Evolutionary conservation across 2,329 filamentous ascomycete genomes (phyloP), one percentile per base, ranked within the genome.

Genomic region (Trichoderma hamatum): DNA sequence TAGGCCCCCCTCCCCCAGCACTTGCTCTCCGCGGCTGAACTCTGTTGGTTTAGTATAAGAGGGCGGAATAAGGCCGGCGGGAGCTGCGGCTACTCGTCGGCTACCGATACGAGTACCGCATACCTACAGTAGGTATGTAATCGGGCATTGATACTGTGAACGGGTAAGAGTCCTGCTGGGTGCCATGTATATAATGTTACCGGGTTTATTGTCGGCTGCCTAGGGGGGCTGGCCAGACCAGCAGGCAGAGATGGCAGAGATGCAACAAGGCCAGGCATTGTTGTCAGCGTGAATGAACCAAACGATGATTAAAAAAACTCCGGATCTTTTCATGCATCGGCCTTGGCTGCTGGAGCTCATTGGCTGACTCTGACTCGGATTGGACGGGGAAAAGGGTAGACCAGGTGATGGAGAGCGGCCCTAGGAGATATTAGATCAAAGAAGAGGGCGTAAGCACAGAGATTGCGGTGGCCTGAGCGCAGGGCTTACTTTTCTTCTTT

Each of bases 381-480:
- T 43, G 24, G 26, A 43, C 62, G 62, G 62, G 62, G 28, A 19
- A 30, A n/a, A 39, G 51, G 52, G 39, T 30, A 54, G 51, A 11
- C 49, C 54, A 65, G 51, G 49, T 43, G 51, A 30, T 56, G 51
- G 51, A 9, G 39, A 43, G 39, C 14, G 14, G 34, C 52, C 52
- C 51, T 34, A 34, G 62, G 52, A 66, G 62, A 66, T 66, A 66
- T 66, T 52, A 56, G 62, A 66, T 66, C 52, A 66, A 30, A 54
- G 51, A n/a, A 19, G 30, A 26, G 30, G 52, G 30, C 61, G 62
- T 66, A 66, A 66, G 62, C 62, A 66, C 52, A 66, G 62, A 66
- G 62, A 66, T 66, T 66, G 62, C 52, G 36, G 62, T 66, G 62
- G 62, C 28, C 62, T 66, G 62, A 66, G 62, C 62, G 62, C 55